Percentiles rank a stretch among this genome's conserved stretches.
Evolutionary conservation across 345 rosid species (phyloP).

Genomic region (Physaria fendleri): DNA sequence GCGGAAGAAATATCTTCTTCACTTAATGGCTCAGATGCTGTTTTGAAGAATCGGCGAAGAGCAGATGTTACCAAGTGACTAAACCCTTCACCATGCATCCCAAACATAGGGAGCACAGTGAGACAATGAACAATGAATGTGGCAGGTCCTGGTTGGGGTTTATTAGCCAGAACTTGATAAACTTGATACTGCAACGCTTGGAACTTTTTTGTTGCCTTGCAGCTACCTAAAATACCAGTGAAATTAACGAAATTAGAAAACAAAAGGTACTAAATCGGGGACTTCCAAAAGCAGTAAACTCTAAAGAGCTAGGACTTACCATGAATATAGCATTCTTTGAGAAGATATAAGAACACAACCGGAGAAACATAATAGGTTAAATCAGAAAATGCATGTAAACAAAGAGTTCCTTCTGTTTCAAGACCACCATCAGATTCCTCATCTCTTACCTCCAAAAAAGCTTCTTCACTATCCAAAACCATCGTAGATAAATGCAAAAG

Average conservation of each 20-base stretch:
- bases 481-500: constrained; percentile 20
- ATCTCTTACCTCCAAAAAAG: constrained; percentile 13
- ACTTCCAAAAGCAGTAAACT: background rate
- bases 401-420: constrained; percentile 33
- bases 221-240: constrained; percentile 44
- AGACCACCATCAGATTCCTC: constrained; percentile 10
- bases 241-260: background rate
- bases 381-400: constrained; percentile 54
- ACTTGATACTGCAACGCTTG: constrained; percentile 71
- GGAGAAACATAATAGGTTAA: constrained; percentile 59
- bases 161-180: constrained; percentile 44
- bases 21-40: constrained; percentile 12
- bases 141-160: constrained; percentile 72
- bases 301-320: constrained; percentile 43
- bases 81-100: constrained; percentile 63
- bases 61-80: constrained; percentile 83
- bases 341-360: constrained; percentile 63
- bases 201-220: constrained; percentile 68
- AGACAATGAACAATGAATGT: constrained; percentile 63
- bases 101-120: constrained; percentile 66
- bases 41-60: constrained; percentile 57
- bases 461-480: constrained; percentile 40
- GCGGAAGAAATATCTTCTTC: constrained; percentile 40
- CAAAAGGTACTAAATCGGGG: background rate
- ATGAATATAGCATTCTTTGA: constrained; percentile 65